Percentiles rank a stretch among this genome's conserved stretches.
Evolutionary conservation across 2,329 filamentous ascomycete species (phyloP).

Genomic region (Aureobasidium melanogenum): DNA sequence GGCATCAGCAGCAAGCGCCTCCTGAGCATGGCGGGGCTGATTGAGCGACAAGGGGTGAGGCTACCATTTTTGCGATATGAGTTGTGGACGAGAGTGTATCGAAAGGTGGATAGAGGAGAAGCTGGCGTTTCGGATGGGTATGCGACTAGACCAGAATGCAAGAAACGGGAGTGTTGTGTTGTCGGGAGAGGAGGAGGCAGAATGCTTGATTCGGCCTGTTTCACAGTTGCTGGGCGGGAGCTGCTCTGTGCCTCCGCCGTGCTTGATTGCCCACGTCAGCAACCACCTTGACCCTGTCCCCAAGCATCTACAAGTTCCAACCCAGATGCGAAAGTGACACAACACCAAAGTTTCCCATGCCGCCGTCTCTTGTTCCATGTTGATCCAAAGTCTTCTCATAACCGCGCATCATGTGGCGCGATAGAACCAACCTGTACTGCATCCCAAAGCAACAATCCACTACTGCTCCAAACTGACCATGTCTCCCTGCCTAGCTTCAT

Average conservation of each 20-base stretch:
- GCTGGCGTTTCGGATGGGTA: background rate
- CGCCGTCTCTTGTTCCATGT: background rate
- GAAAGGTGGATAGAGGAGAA: background rate
- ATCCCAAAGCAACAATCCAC: conserved; percentile 7
- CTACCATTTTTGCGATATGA: conserved; percentile 20
- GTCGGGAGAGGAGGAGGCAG: background rate
- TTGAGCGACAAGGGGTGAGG: background rate
- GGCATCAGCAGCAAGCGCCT: background rate
- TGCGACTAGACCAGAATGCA: background rate
- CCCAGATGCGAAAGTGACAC: background rate
- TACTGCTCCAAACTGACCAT: background rate
- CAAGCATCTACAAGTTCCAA: too few relatives aligned
- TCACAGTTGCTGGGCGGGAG: background rate
- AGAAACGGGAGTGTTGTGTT: background rate
- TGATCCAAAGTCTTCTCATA: background rate
- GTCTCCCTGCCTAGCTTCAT: conserved; percentile 60
- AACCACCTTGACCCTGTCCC: background rate
- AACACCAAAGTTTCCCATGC: background rate
- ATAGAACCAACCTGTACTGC: conserved; percentile 89
- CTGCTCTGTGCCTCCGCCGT: background rate
- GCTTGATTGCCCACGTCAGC: conserved; percentile 1
- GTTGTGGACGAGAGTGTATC: background rate
- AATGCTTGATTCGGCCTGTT: conserved; percentile 2
- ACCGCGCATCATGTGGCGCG: conserved; percentile 57
- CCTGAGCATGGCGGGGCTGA: conserved; percentile 18